A percentile compares a stretch with the other conserved stretches of the same genome.
Conservation (phyloP, 768 basidiomycete genomes). For the Russula compacta region DNA sequence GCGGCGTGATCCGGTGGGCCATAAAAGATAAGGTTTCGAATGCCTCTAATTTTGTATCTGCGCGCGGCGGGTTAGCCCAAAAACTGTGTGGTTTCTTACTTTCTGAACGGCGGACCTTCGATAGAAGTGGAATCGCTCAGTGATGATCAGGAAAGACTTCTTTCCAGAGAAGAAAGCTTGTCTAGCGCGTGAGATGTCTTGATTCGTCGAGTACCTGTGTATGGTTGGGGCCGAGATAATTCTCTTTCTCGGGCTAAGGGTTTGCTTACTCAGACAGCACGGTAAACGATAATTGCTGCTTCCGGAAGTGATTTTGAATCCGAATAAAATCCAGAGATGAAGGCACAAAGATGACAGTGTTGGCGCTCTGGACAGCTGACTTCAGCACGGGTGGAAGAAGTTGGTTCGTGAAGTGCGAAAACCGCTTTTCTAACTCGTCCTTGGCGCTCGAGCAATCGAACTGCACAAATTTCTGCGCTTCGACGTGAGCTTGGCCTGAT, state of each 20-base stretch:
- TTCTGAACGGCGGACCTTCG: constrained; percentile 43
- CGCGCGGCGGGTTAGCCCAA: not conserved
- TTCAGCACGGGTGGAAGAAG: constrained; percentile 78
- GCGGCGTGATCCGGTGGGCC: constrained; percentile 83
- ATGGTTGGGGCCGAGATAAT: not conserved
- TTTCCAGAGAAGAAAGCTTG: constrained; percentile 87
- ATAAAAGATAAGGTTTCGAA: constrained; percentile 90
- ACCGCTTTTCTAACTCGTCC: constrained; percentile 81
- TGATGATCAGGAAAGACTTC: constrained; percentile 80
- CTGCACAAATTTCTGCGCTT: constrained; percentile 51
- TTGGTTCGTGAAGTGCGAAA: constrained; percentile 81
- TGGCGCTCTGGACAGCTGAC: constrained; percentile 87
- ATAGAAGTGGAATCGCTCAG: constrained; percentile 99
- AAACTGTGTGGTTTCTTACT: not conserved
- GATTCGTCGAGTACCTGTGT: constrained; percentile 78
- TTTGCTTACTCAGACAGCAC: constrained; percentile 79
- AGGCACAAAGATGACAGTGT: constrained; percentile 83
- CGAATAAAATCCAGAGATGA: constrained; percentile 96
- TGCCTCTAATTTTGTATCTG: constrained; percentile 89
- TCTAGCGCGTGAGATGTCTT: constrained; percentile 89
- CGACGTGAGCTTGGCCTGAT: not conserved
- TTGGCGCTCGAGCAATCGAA: constrained; percentile 65
- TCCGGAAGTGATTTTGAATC: constrained; percentile 78
- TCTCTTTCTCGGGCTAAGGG: not conserved
- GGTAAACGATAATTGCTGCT: constrained; percentile 60